These are phyloP conservation scores for Microthlaspi erraticum DNA, from an alignment of 345 rosid species.

Conservation along the genomic window DNA sequence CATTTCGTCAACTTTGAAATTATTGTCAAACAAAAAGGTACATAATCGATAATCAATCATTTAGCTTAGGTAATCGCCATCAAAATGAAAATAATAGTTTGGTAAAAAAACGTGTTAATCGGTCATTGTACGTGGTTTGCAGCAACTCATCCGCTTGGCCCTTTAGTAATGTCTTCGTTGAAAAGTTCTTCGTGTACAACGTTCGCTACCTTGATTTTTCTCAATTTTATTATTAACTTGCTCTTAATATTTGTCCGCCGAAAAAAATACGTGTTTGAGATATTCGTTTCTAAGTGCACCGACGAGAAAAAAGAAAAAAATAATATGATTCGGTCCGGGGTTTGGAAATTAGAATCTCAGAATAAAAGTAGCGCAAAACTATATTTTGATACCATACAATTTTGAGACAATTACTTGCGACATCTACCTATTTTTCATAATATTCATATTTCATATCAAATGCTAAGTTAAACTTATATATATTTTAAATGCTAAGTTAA, in stretches of 20 bases:
- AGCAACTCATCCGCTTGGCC: not conserved
- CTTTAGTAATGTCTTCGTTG: conserved; percentile 36
- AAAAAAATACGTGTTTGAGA: conserved; percentile 33
- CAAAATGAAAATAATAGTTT: conserved; percentile 8
- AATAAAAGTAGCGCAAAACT: not conserved
- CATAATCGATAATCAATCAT: conserved; percentile 36
- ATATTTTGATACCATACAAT: not conserved
- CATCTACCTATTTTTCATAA: not conserved
- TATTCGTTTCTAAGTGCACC: conserved; percentile 35
- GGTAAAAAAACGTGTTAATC: conserved; percentile 45
- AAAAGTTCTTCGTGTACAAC: conserved; percentile 26
- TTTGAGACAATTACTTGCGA: not conserved
- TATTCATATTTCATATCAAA: no score
- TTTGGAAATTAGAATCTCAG: conserved; percentile 19
- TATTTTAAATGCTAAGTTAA: no score
- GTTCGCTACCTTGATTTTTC: conserved; percentile 32
- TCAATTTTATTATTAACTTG: conserved; percentile 12
- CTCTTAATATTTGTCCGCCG: conserved; percentile 39
- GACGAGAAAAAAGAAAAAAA: conserved; percentile 29
- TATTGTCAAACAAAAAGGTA: conserved; percentile 26
- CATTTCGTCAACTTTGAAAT: conserved; percentile 21
- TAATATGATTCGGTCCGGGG: not conserved
- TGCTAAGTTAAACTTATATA: no score
- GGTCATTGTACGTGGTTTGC: conserved; percentile 47
- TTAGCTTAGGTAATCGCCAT: conserved; percentile 34